phyloP scores from a whole-genome alignment of 768 basidiomycete genomes.

The Amylocystis lapponica region DNA sequence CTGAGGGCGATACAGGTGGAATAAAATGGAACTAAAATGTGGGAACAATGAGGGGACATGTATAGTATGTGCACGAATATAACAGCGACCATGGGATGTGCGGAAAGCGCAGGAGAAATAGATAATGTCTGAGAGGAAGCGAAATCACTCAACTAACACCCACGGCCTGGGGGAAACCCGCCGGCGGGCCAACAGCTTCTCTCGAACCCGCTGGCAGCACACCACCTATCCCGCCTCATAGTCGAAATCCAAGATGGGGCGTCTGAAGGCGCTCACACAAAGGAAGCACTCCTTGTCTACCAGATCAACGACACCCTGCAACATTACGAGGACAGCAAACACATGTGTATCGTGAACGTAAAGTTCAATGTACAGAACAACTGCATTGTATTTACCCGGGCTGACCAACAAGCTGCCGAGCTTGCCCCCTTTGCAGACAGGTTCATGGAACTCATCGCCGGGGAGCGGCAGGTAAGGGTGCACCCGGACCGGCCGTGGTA shows the following conservation, averaged over 20 bases:
- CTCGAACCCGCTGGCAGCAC: too few species aligned
- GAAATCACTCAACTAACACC: too few species aligned
- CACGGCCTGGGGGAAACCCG: too few species aligned
- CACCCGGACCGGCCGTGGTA: background rate
- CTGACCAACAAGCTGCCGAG: background rate
- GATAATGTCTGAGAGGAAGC: too few species aligned
- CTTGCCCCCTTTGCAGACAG: background rate
- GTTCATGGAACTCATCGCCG: background rate
- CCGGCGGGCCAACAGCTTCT: too few species aligned
- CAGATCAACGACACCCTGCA: background rate
- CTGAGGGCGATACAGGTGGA: too few species aligned
- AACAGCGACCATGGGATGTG: too few species aligned
- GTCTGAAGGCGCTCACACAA: background rate
- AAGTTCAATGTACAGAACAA: conserved; percentile 1
- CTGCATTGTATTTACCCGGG: background rate
- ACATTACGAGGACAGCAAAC: background rate
- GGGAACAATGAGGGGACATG: too few species aligned
- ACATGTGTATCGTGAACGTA: background rate
- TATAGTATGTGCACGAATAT: too few species aligned
- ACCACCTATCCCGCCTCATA: too few species aligned
- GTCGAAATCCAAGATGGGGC: background rate
- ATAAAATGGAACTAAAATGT: too few species aligned
- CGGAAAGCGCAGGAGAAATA: too few species aligned
- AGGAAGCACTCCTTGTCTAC: background rate
- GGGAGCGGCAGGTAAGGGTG: background rate